A percentile compares a stretch with the other conserved stretches of the same genome.
These are phyloP conservation scores for Cyclostephanos invisitatus DNA, from an alignment of 108 stramenopile species.

Conservation along the genomic window DNA sequence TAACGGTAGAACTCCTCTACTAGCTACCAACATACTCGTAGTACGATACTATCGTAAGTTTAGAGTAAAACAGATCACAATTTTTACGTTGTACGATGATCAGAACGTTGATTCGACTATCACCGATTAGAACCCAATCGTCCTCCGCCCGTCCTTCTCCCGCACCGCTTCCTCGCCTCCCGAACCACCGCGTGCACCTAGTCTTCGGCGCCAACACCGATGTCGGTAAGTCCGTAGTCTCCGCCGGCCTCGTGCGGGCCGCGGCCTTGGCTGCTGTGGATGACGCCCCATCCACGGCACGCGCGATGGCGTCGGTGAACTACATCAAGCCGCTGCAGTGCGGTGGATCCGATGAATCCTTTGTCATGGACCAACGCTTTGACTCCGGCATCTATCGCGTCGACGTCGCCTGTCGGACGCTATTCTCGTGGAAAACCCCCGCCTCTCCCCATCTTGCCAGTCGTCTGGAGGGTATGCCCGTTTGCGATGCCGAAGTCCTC, in stretches of 20 bases:
- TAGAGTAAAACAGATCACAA: too few relatives aligned
- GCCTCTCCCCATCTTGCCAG: constrained; percentile 90
- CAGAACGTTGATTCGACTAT: neutral
- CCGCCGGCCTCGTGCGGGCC: constrained; percentile 81
- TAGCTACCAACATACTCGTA: too few relatives aligned
- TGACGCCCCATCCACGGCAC: constrained; percentile 6
- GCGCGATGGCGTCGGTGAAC: constrained; percentile 25
- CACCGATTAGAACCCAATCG: neutral
- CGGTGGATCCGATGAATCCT: constrained; percentile 82
- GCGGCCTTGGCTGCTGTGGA: constrained; percentile 17
- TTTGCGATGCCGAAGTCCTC: constrained; percentile 73
- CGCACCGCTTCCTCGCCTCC: constrained; percentile 12
- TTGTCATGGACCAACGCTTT: constrained; percentile 48
- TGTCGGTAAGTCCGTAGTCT: constrained; percentile 93
- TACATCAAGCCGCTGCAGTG: constrained; percentile 97
- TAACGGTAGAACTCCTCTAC: too few relatives aligned
- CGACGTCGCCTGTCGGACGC: constrained; percentile 48
- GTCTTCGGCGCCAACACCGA: constrained; percentile 98
- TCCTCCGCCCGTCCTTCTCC: neutral
- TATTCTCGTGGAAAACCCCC: constrained; percentile 88
- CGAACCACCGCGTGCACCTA: constrained; percentile 56
- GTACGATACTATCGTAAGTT: too few relatives aligned
- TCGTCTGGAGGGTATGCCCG: constrained; percentile 66
- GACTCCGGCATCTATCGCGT: neutral
- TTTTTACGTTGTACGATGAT: too few relatives aligned